Evolutionary conservation across 1,139 yeast species (phyloP).

Genomic region (Yamadazyma dushanensis): DNA sequence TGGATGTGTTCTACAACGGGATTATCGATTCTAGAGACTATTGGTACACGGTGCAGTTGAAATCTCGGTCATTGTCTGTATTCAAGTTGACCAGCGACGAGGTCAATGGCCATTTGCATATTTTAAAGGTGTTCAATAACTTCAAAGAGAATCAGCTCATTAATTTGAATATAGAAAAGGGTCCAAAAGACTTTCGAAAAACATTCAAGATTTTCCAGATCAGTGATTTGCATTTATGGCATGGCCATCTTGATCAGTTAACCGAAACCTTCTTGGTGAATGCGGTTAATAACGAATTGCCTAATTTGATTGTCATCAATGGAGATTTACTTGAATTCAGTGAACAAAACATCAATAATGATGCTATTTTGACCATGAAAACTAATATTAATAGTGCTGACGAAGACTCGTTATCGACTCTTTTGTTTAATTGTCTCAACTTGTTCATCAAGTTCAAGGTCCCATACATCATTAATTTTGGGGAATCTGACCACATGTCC

Average conservation of each 20-base stretch:
- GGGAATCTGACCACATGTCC: conserved; percentile 28
- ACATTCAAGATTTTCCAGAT: conserved; percentile 36
- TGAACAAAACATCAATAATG: conserved; percentile 1
- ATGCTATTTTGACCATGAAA: conserved; percentile 25
- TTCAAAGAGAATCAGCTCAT: conserved; percentile 12
- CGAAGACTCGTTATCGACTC: conserved; percentile 15
- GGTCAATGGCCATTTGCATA: conserved; percentile 5
- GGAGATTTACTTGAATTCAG: conserved; percentile 33
- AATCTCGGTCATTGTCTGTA: conserved; percentile 8
- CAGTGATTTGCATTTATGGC: conserved; percentile 41
- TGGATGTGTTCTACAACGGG: conserved; percentile 22
- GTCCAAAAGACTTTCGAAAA: not conserved
- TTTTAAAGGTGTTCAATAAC: conserved; percentile 8
- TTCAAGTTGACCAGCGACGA: conserved; percentile 7
- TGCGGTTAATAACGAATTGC: conserved; percentile 29
- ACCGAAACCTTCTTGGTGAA: conserved; percentile 27
- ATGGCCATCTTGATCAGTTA: conserved; percentile 22
- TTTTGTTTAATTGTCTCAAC: conserved; percentile 35
- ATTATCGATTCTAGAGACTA: conserved; percentile 9
- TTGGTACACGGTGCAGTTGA: conserved; percentile 8
- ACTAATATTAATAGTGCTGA: not conserved
- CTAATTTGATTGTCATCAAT: conserved; percentile 40
- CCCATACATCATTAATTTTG: conserved; percentile 42
- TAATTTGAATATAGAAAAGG: conserved; percentile 12
- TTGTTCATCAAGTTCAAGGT: conserved; percentile 32